Conservation (phyloP, 768 basidiomycete genomes). For the Filobasidium wieringae region DNA sequence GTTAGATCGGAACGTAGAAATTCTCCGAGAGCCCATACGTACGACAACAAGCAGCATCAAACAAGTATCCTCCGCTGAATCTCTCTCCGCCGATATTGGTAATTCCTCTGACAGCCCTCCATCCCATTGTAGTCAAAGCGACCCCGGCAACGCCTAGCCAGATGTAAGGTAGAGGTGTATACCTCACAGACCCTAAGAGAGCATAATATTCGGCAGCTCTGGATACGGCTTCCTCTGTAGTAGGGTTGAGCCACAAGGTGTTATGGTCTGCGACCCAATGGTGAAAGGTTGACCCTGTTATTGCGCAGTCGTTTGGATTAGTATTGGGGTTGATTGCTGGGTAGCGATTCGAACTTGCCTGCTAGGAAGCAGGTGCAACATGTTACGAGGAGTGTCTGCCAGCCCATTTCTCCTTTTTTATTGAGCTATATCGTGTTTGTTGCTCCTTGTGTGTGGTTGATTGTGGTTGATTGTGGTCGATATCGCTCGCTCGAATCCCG, state of each 20-base stretch:
- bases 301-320: not conserved
- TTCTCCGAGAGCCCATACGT: conserved; percentile 5
- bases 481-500: no score
- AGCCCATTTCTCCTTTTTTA: conserved; percentile 33
- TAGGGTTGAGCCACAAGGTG: conserved; percentile 34
- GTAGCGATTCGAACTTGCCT: conserved; percentile 16
- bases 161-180: conserved; percentile 4
- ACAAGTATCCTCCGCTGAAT: conserved; percentile 34
- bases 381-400: conserved; percentile 31
- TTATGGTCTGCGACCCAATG: conserved; percentile 40
- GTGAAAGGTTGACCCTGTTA: conserved; percentile 33
- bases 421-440: no score
- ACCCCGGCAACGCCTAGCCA: conserved; percentile 25
- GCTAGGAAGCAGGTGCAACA: conserved; percentile 33
- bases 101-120: conserved; percentile 26
- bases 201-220: conserved; percentile 36
- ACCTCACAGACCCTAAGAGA: conserved; percentile 21
- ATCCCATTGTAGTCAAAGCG: conserved; percentile 23
- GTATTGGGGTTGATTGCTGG: not conserved
- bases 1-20: not conserved
- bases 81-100: conserved; percentile 9
- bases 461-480: no score
- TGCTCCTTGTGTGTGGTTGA: no score
- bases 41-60: conserved; percentile 38
- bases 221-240: conserved; percentile 29